Evolutionary conservation across 805 yeast genomes (phyloP).

Genomic region (Candida succiphila): DNA sequence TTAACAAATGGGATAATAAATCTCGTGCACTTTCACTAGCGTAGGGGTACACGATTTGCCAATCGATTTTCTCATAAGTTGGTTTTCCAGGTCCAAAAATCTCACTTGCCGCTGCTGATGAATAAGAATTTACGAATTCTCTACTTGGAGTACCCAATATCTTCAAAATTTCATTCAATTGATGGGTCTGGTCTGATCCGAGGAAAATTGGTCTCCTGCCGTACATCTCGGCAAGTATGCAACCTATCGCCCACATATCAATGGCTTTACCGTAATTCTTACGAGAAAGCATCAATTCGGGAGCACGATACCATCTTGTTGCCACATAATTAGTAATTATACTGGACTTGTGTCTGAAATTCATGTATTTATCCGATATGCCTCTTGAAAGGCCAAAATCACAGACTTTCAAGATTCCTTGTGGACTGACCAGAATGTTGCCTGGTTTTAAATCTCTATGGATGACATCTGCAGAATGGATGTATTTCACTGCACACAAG

Average conservation of each 20-base stretch:
- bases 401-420: slow-evolving; percentile 76
- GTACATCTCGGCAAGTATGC: slow-evolving; percentile 78
- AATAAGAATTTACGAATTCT: slow-evolving; percentile 31
- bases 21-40: slow-evolving; percentile 43
- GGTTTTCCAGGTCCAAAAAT: slow-evolving; percentile 33
- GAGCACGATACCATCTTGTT: slow-evolving; percentile 93
- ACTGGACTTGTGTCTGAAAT: slow-evolving; percentile 22
- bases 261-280: slow-evolving; percentile 55
- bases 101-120: slow-evolving; percentile 37
- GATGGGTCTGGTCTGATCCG: slow-evolving; percentile 66
- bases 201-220: slow-evolving; percentile 73
- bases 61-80: slow-evolving; percentile 29
- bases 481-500: slow-evolving; percentile 76
- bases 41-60: slow-evolving; percentile 53
- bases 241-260: slow-evolving; percentile 93
- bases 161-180: slow-evolving; percentile 56
- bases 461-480: slow-evolving; percentile 86
- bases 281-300: slow-evolving; percentile 66
- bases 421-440: slow-evolving; percentile 65
- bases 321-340: slow-evolving; percentile 82
- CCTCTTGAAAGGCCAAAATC: slow-evolving; percentile 94
- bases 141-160: slow-evolving; percentile 64
- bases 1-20: slow-evolving; percentile 42
- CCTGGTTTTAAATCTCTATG: slow-evolving; percentile 93
- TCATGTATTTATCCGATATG: slow-evolving; percentile 26